Evolutionary conservation across 2,329 filamentous ascomycete species (phyloP), one percentile per base, ranked within the genome.

Genomic region (Apiospora arundinis): DNA sequence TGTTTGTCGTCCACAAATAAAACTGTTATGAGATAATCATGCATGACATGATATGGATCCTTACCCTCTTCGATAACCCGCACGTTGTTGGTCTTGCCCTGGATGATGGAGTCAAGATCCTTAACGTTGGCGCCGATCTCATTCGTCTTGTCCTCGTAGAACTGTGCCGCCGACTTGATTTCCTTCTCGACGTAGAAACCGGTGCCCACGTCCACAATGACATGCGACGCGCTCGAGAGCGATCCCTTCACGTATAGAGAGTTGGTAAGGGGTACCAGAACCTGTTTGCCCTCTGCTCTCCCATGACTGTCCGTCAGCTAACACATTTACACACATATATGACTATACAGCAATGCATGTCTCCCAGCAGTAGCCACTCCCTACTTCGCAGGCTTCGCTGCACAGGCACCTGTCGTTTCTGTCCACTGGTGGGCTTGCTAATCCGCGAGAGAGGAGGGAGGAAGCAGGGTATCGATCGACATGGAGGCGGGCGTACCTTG

Each of bases 191-290:
- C 92, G 79, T 95, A 95, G 81, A 97, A 98, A 0, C 95, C 95
- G 0, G 95, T 98, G 25, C 95, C 95, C 25, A 98, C 91, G 81
- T 98, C 95, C 52, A 98, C 94, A 72, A 98, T 87, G 8, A 97
- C 94, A 73, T 91, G 91, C 71, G 93, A 89, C 1, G 92, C 88
- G 81, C 92, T 90, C 65, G 92, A 88, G 52, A 98, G 86, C 49
- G 89, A 91, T 44, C 95, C 97, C 37, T 93, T 92, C 21, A 99
- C 95, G 82, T 99, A 99, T 42, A 99, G 88, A 0, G 95, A 98
- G 77, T 93, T 96, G 16, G 96, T 99, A 73, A 99, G 84, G 0
- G 97, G 96, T n/a, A 99, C 94, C 25, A 99, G 89, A 67, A 98
- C 92, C 9, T 83, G 86, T 81, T 90, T 86, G 68, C 80, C 79